These are phyloP conservation scores for Naematelia aurantialba DNA, from an alignment of 768 basidiomycete species.

Conservation along the genomic window DNA sequence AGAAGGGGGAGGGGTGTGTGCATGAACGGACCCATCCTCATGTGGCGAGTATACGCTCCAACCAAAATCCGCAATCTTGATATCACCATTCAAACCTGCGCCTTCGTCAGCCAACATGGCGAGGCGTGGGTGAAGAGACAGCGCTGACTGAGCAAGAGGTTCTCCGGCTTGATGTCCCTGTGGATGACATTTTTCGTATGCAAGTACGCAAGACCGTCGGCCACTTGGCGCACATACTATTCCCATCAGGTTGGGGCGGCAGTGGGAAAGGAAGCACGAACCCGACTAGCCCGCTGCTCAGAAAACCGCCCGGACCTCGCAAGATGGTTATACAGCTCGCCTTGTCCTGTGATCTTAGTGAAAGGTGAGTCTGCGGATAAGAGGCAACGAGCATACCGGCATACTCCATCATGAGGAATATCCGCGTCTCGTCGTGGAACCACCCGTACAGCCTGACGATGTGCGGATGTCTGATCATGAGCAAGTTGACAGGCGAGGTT, in stretches of 20 bases:
- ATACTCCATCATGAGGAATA: constrained; percentile 97
- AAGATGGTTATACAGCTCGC: constrained; percentile 93
- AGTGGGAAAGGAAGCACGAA: constrained; percentile 44
- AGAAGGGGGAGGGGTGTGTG: no score
- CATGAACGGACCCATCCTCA: constrained; percentile 30
- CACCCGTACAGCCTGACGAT: constrained; percentile 91
- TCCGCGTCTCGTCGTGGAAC: constrained; percentile 95
- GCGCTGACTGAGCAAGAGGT: constrained; percentile 71
- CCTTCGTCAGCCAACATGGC: neutral
- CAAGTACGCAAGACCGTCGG: constrained; percentile 85
- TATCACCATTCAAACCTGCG: constrained; percentile 70
- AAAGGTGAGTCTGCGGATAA: no score
- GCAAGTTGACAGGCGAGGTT: neutral
- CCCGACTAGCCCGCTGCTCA: constrained; percentile 71
- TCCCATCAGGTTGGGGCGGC: neutral
- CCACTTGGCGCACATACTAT: constrained; percentile 94
- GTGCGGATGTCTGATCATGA: constrained; percentile 69
- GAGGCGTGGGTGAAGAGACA: neutral
- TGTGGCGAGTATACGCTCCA: constrained; percentile 62
- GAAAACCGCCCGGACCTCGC: constrained; percentile 79
- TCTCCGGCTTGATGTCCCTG: constrained; percentile 98
- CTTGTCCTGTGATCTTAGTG: constrained; percentile 48
- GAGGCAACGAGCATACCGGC: constrained; percentile 62
- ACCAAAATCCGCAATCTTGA: constrained; percentile 98
- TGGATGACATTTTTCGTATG: constrained; percentile 96